A percentile compares a stretch with the other conserved stretches of the same genome.
phyloP scores from a whole-genome alignment of 306 rosid species.

The Glycine tomentella region DNA sequence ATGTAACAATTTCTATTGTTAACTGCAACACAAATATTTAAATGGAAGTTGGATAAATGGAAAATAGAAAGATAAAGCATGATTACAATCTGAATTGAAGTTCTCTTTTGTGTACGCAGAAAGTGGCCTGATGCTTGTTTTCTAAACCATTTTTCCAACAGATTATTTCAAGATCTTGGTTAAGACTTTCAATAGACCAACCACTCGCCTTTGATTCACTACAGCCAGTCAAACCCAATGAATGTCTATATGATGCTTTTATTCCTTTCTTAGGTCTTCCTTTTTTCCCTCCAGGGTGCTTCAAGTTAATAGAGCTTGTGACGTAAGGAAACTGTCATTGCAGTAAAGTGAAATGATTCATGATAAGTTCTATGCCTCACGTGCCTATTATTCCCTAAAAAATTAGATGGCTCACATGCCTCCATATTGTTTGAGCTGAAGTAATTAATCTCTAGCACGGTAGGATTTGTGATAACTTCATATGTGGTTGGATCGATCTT shows the following conservation, averaged over 20 bases:
- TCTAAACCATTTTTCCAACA: constrained; percentile 71
- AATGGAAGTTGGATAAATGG: constrained; percentile 36
- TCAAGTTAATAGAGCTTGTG: constrained; percentile 42
- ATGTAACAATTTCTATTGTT: constrained; percentile 21
- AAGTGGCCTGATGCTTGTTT: constrained; percentile 54
- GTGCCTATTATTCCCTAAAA: constrained; percentile 27
- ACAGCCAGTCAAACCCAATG: constrained; percentile 70
- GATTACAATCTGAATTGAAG: constrained; percentile 65
- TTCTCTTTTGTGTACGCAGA: constrained; percentile 77
- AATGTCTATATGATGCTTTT: constrained; percentile 47
- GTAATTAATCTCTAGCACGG: constrained; percentile 74
- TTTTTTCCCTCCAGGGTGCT: constrained; percentile 43
- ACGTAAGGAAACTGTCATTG: constrained; percentile 72
- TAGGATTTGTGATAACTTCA: constrained; percentile 72
- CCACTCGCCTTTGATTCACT: constrained; percentile 69
- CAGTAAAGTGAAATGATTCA: constrained; percentile 13
- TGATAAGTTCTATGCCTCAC: constrained; percentile 25
- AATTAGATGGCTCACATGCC: constrained; percentile 60
- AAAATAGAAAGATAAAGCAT: constrained; percentile 42
- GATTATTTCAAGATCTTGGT: constrained; percentile 62
- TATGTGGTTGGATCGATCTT: constrained; percentile 61
- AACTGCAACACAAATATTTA: constrained; percentile 26
- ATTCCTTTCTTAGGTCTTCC: constrained; percentile 46
- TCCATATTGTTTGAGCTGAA: constrained; percentile 83
- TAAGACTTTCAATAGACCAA: constrained; percentile 67